A percentile compares a stretch with the other conserved stretches of the same genome.
Evolutionary conservation across 2,329 filamentous ascomycete species (phyloP).

Genomic region (Monosporascus sp.): DNA sequence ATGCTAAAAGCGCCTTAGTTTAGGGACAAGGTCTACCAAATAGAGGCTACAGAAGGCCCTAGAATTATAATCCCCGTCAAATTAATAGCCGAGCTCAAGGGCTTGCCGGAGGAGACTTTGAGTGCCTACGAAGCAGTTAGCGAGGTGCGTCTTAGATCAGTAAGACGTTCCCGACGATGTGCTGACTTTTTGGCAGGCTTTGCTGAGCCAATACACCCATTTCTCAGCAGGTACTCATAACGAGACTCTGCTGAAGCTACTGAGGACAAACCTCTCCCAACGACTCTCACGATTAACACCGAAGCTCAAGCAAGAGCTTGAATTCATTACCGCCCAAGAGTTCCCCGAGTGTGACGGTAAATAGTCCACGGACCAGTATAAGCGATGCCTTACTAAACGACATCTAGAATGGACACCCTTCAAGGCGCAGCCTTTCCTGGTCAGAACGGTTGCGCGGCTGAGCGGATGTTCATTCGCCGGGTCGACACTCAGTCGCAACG

Average conservation of each 20-base stretch:
- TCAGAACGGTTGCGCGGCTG: slow-evolving; percentile 47
- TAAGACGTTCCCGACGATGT: background rate
- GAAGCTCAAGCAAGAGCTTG: slow-evolving; percentile 42
- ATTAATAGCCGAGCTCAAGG: slow-evolving; percentile 42
- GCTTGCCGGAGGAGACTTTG: slow-evolving; percentile 42
- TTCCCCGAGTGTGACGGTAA: slow-evolving; percentile 42
- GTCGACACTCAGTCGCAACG: slow-evolving; percentile 42
- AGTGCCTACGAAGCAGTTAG: slow-evolving; percentile 44
- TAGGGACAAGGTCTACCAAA: slow-evolving; percentile 44
- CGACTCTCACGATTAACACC: slow-evolving; percentile 42
- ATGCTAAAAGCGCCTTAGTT: slow-evolving; percentile 31
- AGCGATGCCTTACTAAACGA: slow-evolving; percentile 2
- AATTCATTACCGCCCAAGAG: slow-evolving; percentile 40
- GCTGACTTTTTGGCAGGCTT: slow-evolving; percentile 31
- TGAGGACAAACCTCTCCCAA: slow-evolving; percentile 43
- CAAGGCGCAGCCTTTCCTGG: slow-evolving; percentile 46
- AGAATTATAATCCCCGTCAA: slow-evolving; percentile 43
- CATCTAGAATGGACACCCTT: slow-evolving; percentile 50
- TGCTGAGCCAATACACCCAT: slow-evolving; percentile 47
- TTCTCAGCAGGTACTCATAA: slow-evolving; percentile 43
- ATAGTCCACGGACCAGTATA: slow-evolving; percentile 1
- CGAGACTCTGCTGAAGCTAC: slow-evolving; percentile 38
- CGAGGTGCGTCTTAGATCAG: slow-evolving; percentile 30
- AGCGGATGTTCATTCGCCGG: slow-evolving; percentile 52
- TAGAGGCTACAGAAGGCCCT: slow-evolving; percentile 45